Conservation (phyloP, 257 asterid genomes). For the Ehretia macrophylla region DNA sequence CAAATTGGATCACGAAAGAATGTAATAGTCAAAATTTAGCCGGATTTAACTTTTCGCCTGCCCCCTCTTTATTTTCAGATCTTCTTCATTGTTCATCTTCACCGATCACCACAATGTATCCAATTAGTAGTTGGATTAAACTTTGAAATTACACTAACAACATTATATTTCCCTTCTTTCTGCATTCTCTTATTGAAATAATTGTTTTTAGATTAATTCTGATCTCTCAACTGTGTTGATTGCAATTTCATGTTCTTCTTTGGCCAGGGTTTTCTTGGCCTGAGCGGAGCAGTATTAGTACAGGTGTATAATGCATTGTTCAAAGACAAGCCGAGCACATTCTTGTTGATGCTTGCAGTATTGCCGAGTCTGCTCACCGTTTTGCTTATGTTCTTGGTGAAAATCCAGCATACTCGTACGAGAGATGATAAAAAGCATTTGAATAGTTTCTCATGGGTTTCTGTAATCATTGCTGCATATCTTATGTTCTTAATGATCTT, state of each 20-base stretch:
- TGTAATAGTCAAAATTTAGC: too few relatives aligned
- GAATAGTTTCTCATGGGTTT: slow-evolving; percentile 53
- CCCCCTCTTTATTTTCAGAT: too few relatives aligned
- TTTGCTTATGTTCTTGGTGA: slow-evolving; percentile 65
- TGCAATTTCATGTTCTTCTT: background rate
- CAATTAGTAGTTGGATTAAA: too few relatives aligned
- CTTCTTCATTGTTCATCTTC: too few relatives aligned
- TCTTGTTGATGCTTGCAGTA: slow-evolving; percentile 70
- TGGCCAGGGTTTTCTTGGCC: slow-evolving; percentile 87
- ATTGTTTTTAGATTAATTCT: background rate
- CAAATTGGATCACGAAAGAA: too few relatives aligned
- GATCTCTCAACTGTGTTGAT: background rate
- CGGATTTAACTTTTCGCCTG: too few relatives aligned
- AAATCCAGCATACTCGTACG: slow-evolving; percentile 33
- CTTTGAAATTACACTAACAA: background rate
- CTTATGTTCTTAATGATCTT: slow-evolving; percentile 58
- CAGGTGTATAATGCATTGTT: slow-evolving; percentile 72
- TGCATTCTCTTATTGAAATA: background rate
- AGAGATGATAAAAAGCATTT: slow-evolving; percentile 45
- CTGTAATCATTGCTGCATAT: slow-evolving; percentile 57
- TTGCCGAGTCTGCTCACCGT: slow-evolving; percentile 58
- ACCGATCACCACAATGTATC: too few relatives aligned
- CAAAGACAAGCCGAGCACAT: slow-evolving; percentile 59
- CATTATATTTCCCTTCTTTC: background rate
- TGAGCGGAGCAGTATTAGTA: slow-evolving; percentile 86